Base-by-base conservation (phyloP, 305 asterid species). In the Stenogyne calaminthoides region DNA sequence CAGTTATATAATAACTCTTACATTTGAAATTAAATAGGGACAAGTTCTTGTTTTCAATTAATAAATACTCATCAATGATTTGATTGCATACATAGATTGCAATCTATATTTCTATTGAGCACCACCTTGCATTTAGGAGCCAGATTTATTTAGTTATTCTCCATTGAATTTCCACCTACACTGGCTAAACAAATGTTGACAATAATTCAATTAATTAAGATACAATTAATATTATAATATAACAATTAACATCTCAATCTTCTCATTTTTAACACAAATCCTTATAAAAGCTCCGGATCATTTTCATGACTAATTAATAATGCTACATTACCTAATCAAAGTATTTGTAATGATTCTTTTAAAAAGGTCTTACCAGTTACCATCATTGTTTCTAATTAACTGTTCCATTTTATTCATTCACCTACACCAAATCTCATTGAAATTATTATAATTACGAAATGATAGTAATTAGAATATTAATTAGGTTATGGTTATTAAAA, bases 1-100 rank as follows among this genome's bases (percentile, higher is more conserved):
- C 36, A 0, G 6, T 32, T 32, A 32, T 32, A 32, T 32, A 32
- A 32, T 32, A 47, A 25, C 3, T 20, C 12, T 10, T 6, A 2
- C 2, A 47, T 47, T 42, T 46, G 16, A 57, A 57, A 20, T 25
- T 47, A 67, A 54, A 11, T 19, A 54, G 29, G 18, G 20, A 18
- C 71, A 51, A 22, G 5, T 1, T 68, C 5, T 32, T 54, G 39
- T 54, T 52, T 54, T 52, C 1, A 40, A 74, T 64, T 18, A 64
- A 63, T 54, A 6, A 25, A 19, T 42, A 25, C 9, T 25, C 66
- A 73, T 73, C 67, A 73, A 73, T 73, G 77, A 67, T 65, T 54
- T 65, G 72, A 39, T 42, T 64, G 59, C 39, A 27, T n/a, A n/a
- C n/a, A n/a, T 12, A 9, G 9, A 51, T 64, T 72, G 42, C 54